Evolutionary conservation across 208 protist species (phyloP), one percentile per base, ranked within the genome.

Genomic region (Acanthamoeba sp.): DNA sequence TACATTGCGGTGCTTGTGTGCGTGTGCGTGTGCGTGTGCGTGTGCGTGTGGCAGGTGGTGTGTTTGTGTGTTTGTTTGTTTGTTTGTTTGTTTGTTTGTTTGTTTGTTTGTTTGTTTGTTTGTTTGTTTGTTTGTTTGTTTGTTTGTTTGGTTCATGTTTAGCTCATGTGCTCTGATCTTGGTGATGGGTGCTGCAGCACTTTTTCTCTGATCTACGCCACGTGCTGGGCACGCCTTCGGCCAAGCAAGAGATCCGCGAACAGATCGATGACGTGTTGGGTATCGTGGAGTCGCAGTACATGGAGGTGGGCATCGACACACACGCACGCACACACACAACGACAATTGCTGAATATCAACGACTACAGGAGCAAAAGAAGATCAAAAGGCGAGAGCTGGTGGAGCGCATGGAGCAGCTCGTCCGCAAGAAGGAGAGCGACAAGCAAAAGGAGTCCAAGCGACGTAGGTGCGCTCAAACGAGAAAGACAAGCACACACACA

Each of bases 191-290:
- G 42, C 55, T 42, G 55, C 45, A 89, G 82, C 82, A 89, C 34
- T 89, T 89, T 36, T 89, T 89, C n/a, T 89, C 82, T 6, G 82
- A 89, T 38, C 55, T 89, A 10, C 45, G 82, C 22, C 82, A 93
- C 10, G 87, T 93, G 32, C 48, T 93, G 38, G 87, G 87, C 52
- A 93, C 48, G 16, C 87, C 87, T 0, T 69, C 42, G 9, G 87
- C 62, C 36, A 93, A 93, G 87, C 59, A 93, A 29, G 87, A 93
- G 48, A 93, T 93, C 34, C 36, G 87, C 36, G 87, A 93, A 45
- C 40, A 93, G 48, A 93, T 93, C 32, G 87, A 93, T 40, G 87
- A 93, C 62, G 59, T 93, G 64, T 38, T 93, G 36, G 87, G 32
- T 34, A 93, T 93, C 52, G 59, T 93, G 12, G 87, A 93, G 32